Evolutionary conservation across 139 green algal species (phyloP).

Genomic region (Deuterostichococcus epilithicus): DNA sequence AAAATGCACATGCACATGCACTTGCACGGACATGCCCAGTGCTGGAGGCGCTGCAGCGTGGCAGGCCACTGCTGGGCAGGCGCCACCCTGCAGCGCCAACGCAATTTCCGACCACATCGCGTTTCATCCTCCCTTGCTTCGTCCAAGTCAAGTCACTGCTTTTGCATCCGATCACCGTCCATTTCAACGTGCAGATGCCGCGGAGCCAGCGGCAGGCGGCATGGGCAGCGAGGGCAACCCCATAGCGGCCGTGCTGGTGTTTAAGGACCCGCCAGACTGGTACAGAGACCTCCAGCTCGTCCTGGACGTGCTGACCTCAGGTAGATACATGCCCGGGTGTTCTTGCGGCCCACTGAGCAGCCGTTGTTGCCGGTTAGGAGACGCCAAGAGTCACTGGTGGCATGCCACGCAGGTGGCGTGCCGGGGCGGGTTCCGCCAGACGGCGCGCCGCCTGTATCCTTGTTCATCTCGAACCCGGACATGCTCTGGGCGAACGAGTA

Average conservation of each 20-base stretch:
- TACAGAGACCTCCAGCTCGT: slow-evolving; percentile 71
- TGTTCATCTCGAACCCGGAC: slow-evolving; percentile 62
- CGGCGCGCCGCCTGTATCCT: slow-evolving; percentile 1
- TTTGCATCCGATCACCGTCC: no score
- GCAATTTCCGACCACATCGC: no score
- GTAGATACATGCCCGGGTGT: not conserved
- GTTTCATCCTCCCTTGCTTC: no score
- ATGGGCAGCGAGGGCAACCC: slow-evolving; percentile 42
- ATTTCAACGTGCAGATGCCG: no score
- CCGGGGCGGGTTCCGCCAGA: not conserved
- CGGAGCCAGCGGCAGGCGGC: not conserved
- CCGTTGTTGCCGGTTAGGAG: no score
- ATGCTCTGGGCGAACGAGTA: slow-evolving; percentile 71
- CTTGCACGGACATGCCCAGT: no score
- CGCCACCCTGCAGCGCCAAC: no score
- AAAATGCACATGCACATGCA: no score
- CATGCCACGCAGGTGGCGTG: slow-evolving; percentile 18
- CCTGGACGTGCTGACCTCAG: slow-evolving; percentile 48
- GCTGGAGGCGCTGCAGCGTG: no score
- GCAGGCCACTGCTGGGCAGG: no score
- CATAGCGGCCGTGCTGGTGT: slow-evolving; percentile 62
- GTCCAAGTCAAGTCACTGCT: no score
- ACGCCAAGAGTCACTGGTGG: not conserved
- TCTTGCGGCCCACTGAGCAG: no score
- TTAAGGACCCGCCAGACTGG: slow-evolving; percentile 72